Evolutionary conservation across 495 filamentous ascomycete genomes (phyloP), one percentile per base, ranked within the genome.

Genomic region (Penicillium manginii): DNA sequence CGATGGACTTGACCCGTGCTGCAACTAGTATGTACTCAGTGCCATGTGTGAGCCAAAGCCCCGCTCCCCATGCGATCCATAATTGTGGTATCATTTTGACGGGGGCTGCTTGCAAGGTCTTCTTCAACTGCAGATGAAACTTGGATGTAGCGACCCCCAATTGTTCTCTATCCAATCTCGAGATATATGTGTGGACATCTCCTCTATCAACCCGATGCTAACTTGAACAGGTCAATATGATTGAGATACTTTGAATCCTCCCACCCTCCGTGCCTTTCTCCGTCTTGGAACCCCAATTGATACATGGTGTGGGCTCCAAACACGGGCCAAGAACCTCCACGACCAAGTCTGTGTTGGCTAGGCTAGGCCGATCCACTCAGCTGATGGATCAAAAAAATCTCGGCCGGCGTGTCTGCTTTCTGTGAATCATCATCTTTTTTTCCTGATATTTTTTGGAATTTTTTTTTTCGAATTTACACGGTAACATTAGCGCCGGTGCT

Each of bases 21-120:
- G 52, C 55, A 54, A 21, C 22, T 48, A 52, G 37, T 51, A 29
- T 31, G 55, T 39, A 58, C 54, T 51, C 45, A 42, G 39, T 57
- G 50, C 59, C 62, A 66, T 68, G 63, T 65, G 57, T 54, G 47
- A 60, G 56, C 54, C 59, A 58, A 55, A 50, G 56, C 43, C 54
- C 50, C 54, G 40, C 47, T 31, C 19, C 18, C 60, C 62, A 65
- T 60, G 57, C 59, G 57, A 66, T 55, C 46, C 11, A 42, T 53
- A 6, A 46, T 49, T 43, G 50, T 66, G 62, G 63, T 51, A 55
- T 26, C 31, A 49, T 54, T 58, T 22, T 15, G 45, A 11, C 45
- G 15, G 45, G 22, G 45, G 21, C 45, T 26, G 15, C 45, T 19
- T 45, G n/a, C n/a, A n/a, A n/a, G n/a, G n/a, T n/a, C n/a, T 29